Conservation (phyloP, 2,329 filamentous ascomycete species). For the Aspergillus sp. region DNA sequence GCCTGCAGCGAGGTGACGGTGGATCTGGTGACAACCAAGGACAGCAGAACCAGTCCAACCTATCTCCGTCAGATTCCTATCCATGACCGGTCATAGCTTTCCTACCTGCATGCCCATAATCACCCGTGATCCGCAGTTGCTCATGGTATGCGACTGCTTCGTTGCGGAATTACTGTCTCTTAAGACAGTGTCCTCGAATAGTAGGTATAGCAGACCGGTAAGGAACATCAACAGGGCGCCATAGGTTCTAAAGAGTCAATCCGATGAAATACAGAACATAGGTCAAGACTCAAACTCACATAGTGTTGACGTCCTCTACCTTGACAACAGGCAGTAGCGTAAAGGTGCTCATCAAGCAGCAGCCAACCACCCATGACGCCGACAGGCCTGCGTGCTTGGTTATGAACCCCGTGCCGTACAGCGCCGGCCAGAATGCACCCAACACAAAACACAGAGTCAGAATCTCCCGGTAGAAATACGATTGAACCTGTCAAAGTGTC, state of each 20-base stretch:
- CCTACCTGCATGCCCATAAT: constrained; percentile 41
- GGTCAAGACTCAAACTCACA: constrained; percentile 45
- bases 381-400: constrained; percentile 54
- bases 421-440: constrained; percentile 66
- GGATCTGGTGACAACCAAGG: constrained; percentile 78
- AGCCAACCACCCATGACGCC: constrained; percentile 65
- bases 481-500: constrained; percentile 56
- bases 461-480: constrained; percentile 83
- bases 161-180: constrained; percentile 28
- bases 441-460: constrained; percentile 71
- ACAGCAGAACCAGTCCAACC: constrained; percentile 67
- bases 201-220: constrained; percentile 67
- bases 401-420: constrained; percentile 66
- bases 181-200: constrained; percentile 61
- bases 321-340: constrained; percentile 84
- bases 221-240: constrained; percentile 71
- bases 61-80: constrained; percentile 24
- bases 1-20: constrained; percentile 79
- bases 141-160: constrained; percentile 9
- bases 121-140: constrained; percentile 28
- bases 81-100: not conserved
- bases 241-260: constrained; percentile 44
- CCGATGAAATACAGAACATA: constrained; percentile 2
- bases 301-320: constrained; percentile 62
- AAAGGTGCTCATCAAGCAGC: constrained; percentile 77